These are phyloP conservation scores for Coemansia pectinata DNA, from an alignment of 192 early-diverging fungal species.

Conservation along the genomic window DNA sequence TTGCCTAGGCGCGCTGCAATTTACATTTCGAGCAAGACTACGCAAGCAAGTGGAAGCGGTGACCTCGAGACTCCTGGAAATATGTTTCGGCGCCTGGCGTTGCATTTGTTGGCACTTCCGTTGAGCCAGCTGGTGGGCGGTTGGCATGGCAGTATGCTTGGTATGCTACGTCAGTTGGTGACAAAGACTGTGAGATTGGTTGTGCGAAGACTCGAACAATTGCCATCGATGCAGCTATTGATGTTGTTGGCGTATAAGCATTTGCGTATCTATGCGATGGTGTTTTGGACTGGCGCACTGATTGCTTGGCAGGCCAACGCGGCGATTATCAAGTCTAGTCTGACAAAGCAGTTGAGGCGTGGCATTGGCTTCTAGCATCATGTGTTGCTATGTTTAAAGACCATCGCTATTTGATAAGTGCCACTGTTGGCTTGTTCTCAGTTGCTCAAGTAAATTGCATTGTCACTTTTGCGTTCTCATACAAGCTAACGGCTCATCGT, in stretches of 20 bases:
- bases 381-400: background rate
- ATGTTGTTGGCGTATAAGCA: slow-evolving; percentile 45
- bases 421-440: no score
- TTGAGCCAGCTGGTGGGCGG: slow-evolving; percentile 36
- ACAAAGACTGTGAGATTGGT: slow-evolving; percentile 2
- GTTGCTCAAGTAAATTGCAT: no score
- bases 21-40: background rate
- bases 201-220: slow-evolving; percentile 14
- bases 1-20: background rate
- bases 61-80: background rate
- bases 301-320: slow-evolving; percentile 48
- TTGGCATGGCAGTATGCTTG: slow-evolving; percentile 10
- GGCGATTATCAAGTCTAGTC: slow-evolving; percentile 39
- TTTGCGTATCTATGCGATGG: slow-evolving; percentile 35
- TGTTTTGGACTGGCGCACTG: slow-evolving; percentile 43
- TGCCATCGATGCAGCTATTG: slow-evolving; percentile 28
- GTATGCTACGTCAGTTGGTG: slow-evolving; percentile 5
- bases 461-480: no score
- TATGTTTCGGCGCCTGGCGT: slow-evolving; percentile 1
- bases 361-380: slow-evolving; percentile 22
- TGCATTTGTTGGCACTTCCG: slow-evolving; percentile 35
- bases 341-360: slow-evolving; percentile 27
- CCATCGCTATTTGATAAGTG: no score
- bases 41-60: background rate
- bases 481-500: no score